Evolutionary conservation across 345 rosid species (phyloP), one percentile per base, ranked within the genome.

Genomic region (Populus deltoides): DNA sequence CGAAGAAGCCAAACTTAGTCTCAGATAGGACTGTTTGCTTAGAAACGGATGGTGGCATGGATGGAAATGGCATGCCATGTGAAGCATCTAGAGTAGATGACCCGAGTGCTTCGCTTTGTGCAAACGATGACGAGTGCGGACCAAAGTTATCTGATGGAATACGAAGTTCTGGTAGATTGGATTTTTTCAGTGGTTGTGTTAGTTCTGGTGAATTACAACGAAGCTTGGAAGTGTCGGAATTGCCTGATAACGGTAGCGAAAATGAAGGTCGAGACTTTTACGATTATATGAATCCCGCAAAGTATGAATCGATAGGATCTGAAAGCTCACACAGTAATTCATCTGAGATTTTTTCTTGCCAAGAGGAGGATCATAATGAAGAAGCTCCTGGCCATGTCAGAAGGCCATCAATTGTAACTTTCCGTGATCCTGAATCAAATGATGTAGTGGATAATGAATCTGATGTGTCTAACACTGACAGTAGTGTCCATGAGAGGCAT

Each of bases 401-500:
- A 77, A 89, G 78, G 71, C 80, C 81, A 4, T 87, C 91, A 67
- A 24, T 24, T 62, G 97, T 93, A 74, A 89, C 86, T 79, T 96
- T 92, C 81, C 75, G 55, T 72, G 92, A 78, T 43, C 93, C 90
- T 7, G 87, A 84, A 75, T 75, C 85, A 18, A 81, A 57, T 35
- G 88, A 81, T 68, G 67, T 75, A 36, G 72, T 18, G 7, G 78
- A 74, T 47, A 92, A 83, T 47, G 89, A 88, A 63, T 85, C 80
- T 71, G 79, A 53, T 68, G 1, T 29, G 31, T 89, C 87, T 47
- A 87, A 82, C 63, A 74, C 53, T 61, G 91, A 84, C 63, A 83
- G 80, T 75, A 72, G 65, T 6, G 10, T 79, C 63, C 78, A 80
- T n/a, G 72, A 22, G 66, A 80, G 80, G 62, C 89, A 63, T 43